Conservation (phyloP, 2,329 filamentous ascomycete genomes). For the Coniosporium tulheliwenetii region DNA sequence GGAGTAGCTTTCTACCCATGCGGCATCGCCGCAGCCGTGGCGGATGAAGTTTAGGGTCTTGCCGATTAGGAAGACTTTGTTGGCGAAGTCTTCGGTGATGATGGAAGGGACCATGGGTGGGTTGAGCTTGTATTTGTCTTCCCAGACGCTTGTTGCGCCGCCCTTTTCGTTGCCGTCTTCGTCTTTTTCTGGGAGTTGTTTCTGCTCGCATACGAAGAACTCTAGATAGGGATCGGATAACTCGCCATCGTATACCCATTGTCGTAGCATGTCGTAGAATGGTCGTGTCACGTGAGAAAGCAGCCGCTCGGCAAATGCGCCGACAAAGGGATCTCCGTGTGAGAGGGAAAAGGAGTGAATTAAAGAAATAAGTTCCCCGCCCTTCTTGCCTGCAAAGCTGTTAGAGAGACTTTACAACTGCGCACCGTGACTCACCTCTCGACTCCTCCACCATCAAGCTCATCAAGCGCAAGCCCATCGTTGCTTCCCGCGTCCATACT, state of each 20-base stretch:
- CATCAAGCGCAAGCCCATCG: slow-evolving; percentile 87
- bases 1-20: slow-evolving; percentile 92
- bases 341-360: slow-evolving; percentile 89
- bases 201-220: slow-evolving; percentile 85
- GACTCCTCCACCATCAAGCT: slow-evolving; percentile 88
- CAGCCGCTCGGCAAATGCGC: slow-evolving; percentile 79
- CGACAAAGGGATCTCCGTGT: slow-evolving; percentile 89
- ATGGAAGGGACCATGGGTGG: slow-evolving; percentile 83
- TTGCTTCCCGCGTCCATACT: slow-evolving; percentile 93
- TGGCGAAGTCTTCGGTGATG: slow-evolving; percentile 82
- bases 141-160: slow-evolving; percentile 83
- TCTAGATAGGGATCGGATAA: slow-evolving; percentile 90
- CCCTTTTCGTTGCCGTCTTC: slow-evolving; percentile 29
- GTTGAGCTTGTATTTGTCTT: slow-evolving; percentile 86
- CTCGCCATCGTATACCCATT: slow-evolving; percentile 98
- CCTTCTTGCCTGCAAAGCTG: slow-evolving; percentile 42
- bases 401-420: slow-evolving; percentile 1
- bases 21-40: slow-evolving; percentile 82
- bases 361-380: slow-evolving; percentile 81
- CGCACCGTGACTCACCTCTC: slow-evolving; percentile 36
- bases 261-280: slow-evolving; percentile 89
- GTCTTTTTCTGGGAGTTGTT: slow-evolving; percentile 11
- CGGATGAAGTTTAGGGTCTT: slow-evolving; percentile 98
- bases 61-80: slow-evolving; percentile 92
- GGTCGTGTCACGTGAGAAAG: slow-evolving; percentile 77